Evolutionary conservation across 306 rosid genomes (phyloP), one percentile per base, ranked within the genome.

Genomic region (Astragalus membranaceus): DNA sequence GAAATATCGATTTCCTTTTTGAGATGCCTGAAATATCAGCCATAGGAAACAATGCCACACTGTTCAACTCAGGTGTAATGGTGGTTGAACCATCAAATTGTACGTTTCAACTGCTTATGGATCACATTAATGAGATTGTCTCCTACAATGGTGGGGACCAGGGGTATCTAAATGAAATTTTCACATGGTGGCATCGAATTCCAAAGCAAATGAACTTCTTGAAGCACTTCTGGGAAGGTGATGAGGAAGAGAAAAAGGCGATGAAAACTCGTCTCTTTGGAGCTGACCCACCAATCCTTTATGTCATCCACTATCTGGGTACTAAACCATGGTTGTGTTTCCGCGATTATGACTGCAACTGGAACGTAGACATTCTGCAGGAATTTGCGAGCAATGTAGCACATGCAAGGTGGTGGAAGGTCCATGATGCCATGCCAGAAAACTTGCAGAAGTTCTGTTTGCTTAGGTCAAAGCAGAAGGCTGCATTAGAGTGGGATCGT

Each of bases 91-190:
- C 97, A 39, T 88, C 97, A 16, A 88, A 88, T 67, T 85, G 91
- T 67, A 91, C 96, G 8, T 91, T 91, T 80, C 84, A 83, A 73
- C 83, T 87, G 72, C 89, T 91, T 16, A 91, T 88, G 89, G 93
- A 88, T 37, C 97, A 85, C 72, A 87, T 91, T 80, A 71, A 91
- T 8, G 91, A 91, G 78, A 88, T 91, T 7, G 91, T 80, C 43
- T 91, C 96, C 16, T 88, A 91, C 80, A 91, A 91, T 26, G 97
- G 96, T 37, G 97, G 93, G 32, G 97, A 91, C 81, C 96, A 91
- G 69, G 96, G 97, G 29, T 91, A 86, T 76, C 87, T 91, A 36
- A 91, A 88, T 59, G 96, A 91, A 75, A 79, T 91, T 58, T 91
- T 83, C 82, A 91, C 97, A 5, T 87, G 96, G 97, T 91, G 97